Evolutionary conservation across 2,329 filamentous ascomycete species (phyloP), one percentile per base, ranked within the genome.

Genomic region (Alternaria triticina): DNA sequence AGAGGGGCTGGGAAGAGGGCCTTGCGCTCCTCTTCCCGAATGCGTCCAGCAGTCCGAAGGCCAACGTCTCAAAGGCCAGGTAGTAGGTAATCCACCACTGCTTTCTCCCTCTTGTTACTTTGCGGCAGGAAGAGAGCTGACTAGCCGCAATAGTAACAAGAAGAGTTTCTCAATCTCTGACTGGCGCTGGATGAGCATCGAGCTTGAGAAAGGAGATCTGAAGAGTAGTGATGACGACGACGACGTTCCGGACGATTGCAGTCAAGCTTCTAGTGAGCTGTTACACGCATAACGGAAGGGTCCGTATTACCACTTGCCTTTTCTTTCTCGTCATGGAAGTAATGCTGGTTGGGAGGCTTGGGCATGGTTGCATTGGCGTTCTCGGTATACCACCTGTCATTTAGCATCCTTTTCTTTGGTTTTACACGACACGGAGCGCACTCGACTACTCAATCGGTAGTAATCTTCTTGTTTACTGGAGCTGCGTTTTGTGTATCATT

Each of bases 1-100:
- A 78, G 65, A 63, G 75, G n/a, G 74, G 75, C 15, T 79, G 76
- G 76, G 76, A 79, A 64, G 76, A 79, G 54, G 76, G 75, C 23
- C 67, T 78, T 20, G 69, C 70, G 52, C 67, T 79, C 33, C 66
- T 79, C 50, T 77, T 78, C 60, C 76, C 76, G 7, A 72, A 72
- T 55, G 66, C 68, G 54, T 49, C 40, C 11, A 47, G 28, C 49
- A 12, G 36, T 22, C 36, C 54, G n/a, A 56, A 46, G 54, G 36
- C 36, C 36, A 45, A 45, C 23, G 36, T 44, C 13, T 54, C 45
- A 44, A 66, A 62, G 68, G 61, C 59, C 54, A 71, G 63, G 70
- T 66, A 72, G 71, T 74, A 74, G 71, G 71, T 73, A 71, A 73
- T 65, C 65, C 64, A 43, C 20, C 59, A 57, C 62, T 22, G 43